Conservation (phyloP, 1,139 yeast species). For the Candida gigantensis region DNA sequence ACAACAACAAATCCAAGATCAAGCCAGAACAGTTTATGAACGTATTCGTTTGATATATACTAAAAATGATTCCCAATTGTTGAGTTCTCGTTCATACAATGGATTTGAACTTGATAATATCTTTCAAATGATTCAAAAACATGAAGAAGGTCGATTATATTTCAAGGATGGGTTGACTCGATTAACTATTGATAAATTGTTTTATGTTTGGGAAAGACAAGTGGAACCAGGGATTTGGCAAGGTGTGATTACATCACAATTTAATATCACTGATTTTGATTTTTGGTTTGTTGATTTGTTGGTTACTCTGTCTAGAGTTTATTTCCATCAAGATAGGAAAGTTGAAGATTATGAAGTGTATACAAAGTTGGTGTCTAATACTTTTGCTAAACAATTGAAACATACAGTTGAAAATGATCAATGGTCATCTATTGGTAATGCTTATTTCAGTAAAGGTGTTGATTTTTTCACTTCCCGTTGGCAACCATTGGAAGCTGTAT, state of each 20-base stretch:
- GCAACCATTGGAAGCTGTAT: conserved; percentile 52
- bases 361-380: conserved; percentile 23
- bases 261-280: conserved; percentile 28
- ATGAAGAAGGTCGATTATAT: conserved; percentile 6
- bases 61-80: conserved; percentile 17
- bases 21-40: conserved; percentile 32
- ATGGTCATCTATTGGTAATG: conserved; percentile 50
- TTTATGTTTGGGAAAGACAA: conserved; percentile 23
- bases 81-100: conserved; percentile 14
- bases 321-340: conserved; percentile 6
- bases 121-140: conserved; percentile 7
- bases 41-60: conserved; percentile 33
- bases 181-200: conserved; percentile 11
- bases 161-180: conserved; percentile 13
- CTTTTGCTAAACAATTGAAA: conserved; percentile 46
- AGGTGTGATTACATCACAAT: conserved; percentile 32
- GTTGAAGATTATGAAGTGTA: conserved; percentile 8
- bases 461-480: conserved; percentile 51
- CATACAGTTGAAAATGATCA: conserved; percentile 48
- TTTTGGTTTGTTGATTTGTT: conserved; percentile 35
- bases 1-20: too few species aligned
- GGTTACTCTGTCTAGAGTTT: conserved; percentile 17
- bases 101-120: conserved; percentile 6
- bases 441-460: conserved; percentile 39
- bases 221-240: conserved; percentile 9